phyloP scores from a whole-genome alignment of 73 alveolate species.

The Paramecium primaurelia region DNA sequence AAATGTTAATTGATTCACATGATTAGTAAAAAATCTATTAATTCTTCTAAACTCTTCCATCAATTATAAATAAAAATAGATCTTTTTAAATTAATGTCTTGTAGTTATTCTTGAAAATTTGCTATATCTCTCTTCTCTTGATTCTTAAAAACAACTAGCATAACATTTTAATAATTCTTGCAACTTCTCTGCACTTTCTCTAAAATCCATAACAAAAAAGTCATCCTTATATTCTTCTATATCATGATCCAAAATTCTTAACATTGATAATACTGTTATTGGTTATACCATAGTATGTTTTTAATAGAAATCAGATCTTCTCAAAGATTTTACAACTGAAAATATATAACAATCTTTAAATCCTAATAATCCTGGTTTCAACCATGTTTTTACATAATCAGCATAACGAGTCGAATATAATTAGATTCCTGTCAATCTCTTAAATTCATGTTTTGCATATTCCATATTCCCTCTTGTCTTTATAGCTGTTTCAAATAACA shows the following conservation, averaged over 20 bases:
- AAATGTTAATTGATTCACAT: neutral
- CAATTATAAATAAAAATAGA: neutral
- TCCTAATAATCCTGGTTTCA: neutral
- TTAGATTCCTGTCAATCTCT: neutral
- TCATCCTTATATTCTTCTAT: neutral
- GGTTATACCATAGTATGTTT: neutral
- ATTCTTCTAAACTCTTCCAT: slow-evolving; percentile 4
- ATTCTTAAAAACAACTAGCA: neutral
- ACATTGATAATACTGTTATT: neutral
- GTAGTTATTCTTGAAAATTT: neutral
- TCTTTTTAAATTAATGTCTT: neutral
- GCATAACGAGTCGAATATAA: neutral
- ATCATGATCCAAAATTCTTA: neutral
- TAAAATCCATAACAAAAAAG: neutral
- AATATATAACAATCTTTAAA: slow-evolving; percentile 6
- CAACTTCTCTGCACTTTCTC: neutral
- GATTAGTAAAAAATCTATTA: neutral
- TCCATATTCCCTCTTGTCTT: neutral
- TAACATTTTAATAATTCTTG: neutral
- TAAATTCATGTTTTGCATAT: neutral
- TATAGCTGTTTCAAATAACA: neutral
- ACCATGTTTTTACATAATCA: neutral
- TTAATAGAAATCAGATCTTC: neutral
- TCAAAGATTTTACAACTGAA: neutral
- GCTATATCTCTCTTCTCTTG: neutral